Percentiles rank a stretch among this genome's conserved stretches.
phyloP scores from a whole-genome alignment of 192 early-diverging fungal genomes.

The Cetraspora pellucida region DNA sequence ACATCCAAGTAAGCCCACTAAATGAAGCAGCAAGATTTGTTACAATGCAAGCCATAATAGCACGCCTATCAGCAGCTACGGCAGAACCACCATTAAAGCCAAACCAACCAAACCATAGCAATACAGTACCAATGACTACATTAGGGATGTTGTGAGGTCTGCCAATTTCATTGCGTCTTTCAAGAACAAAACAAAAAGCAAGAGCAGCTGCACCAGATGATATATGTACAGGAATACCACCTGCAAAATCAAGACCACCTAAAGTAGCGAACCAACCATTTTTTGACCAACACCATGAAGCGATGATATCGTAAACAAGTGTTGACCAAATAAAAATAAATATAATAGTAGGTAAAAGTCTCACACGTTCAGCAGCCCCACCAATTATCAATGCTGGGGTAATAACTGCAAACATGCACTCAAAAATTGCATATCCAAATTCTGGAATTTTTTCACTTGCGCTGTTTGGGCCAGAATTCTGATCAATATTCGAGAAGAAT shows the following conservation, averaged over 20 bases:
- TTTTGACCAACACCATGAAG: slow-evolving; percentile 72
- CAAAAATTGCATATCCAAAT: slow-evolving; percentile 55
- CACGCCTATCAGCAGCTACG: slow-evolving; percentile 55
- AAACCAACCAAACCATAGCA: slow-evolving; percentile 83
- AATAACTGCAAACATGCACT: slow-evolving; percentile 67
- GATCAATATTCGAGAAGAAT: slow-evolving; percentile 61
- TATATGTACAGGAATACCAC: slow-evolving; percentile 72
- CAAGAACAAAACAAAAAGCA: slow-evolving; percentile 67
- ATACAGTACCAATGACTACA: slow-evolving; percentile 67
- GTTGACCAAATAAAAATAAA: slow-evolving; percentile 69
- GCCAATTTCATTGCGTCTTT: slow-evolving; percentile 62
- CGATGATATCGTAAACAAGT: slow-evolving; percentile 64
- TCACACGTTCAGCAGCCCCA: slow-evolving; percentile 60
- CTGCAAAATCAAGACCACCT: slow-evolving; percentile 76
- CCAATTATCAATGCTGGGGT: slow-evolving; percentile 63
- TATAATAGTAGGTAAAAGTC: slow-evolving; percentile 55
- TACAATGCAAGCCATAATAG: slow-evolving; percentile 64
- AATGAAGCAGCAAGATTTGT: slow-evolving; percentile 66
- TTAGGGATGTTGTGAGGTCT: slow-evolving; percentile 68
- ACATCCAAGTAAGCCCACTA: slow-evolving; percentile 64
- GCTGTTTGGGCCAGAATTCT: slow-evolving; percentile 47
- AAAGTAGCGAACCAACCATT: slow-evolving; percentile 68
- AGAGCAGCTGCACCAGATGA: slow-evolving; percentile 70
- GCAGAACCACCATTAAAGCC: slow-evolving; percentile 78
- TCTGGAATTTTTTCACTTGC: slow-evolving; percentile 65